Base-by-base conservation (phyloP, 176 grass and related monocot species). In the Avena eriantha region DNA sequence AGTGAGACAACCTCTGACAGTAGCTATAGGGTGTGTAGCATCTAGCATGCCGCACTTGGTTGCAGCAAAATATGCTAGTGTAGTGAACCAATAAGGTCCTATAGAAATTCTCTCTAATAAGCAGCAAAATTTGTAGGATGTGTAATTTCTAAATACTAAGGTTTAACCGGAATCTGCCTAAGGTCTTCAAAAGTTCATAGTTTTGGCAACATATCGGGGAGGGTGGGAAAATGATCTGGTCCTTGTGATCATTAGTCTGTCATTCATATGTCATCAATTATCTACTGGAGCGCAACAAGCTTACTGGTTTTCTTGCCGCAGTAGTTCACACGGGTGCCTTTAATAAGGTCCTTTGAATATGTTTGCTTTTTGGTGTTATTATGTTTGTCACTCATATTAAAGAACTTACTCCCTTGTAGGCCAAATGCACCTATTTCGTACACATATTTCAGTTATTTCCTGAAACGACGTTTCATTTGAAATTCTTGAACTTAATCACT, bases 161-260 rank as follows among this genome's bases (percentile, higher is more conserved):
- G 39, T 7, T 83, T 14, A 39, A 26, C 23, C 79, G 84, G 56
- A 63, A 83, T 10, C 31, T 53, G n/a, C 26, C 50, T 82, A 60
- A 8, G 77, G 23, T 26, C 23, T 75, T 31, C 3, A 75, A 5
- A 51, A 75, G 23, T 16, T 8, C 14, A 51, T 7, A 75, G 14
- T 75, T 47, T 50, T 50, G 72, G 72, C 50, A 67, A 63, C 43
- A 50, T 35, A 55, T 13, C 24, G 58, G 45, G 18, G 46, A 10
- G 33, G 45, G 7, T 14, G 8, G 53, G 45, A 85, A 47, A 13
- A 19, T 34, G 46, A 11, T 79, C 16, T 83, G 72, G 18, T 79
- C 45, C 23, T 64, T 64, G 47, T 47, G 46, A 17, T 54, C 39
- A 41, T 41, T 41, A 7, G 39, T 41, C 39, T 41, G 39, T 41